Evolutionary conservation across 306 rosid species (phyloP).

Genomic region (Gastrolobium bilobum): DNA sequence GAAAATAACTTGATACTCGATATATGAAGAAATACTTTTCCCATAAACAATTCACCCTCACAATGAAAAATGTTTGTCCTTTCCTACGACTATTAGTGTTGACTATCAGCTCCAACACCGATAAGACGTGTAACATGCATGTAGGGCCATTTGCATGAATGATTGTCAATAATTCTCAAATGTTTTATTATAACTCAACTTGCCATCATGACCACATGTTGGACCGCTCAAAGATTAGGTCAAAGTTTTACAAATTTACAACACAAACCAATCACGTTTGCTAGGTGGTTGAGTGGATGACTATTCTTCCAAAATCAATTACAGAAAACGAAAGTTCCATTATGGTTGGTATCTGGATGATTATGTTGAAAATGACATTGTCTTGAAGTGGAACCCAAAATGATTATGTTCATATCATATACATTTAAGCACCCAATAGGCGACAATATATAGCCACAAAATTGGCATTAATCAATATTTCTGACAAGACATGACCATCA

Average conservation of each 20-base stretch:
- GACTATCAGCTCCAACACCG: neutral
- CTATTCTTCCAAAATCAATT: neutral
- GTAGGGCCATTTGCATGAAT: slow-evolving; percentile 5
- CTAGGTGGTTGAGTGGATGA: neutral
- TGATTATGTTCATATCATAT: neutral
- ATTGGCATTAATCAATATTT: neutral
- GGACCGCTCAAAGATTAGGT: neutral
- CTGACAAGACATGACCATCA: neutral
- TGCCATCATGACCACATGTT: neutral
- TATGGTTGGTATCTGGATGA: neutral
- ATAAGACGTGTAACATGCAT: neutral
- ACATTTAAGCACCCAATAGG: neutral
- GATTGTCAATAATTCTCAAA: slow-evolving; percentile 8
- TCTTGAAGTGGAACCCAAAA: slow-evolving; percentile 7
- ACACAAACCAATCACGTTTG: neutral
- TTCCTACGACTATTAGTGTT: neutral
- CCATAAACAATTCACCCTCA: neutral
- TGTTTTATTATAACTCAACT: neutral
- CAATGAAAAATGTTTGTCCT: neutral
- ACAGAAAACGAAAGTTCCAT: neutral
- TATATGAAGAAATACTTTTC: no score
- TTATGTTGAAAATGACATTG: neutral
- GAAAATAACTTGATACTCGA: no score
- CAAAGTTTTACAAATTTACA: neutral
- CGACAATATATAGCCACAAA: neutral